A percentile compares a stretch with the other conserved stretches of the same genome.
These are phyloP conservation scores for Termitomyces heimii DNA, from an alignment of 768 basidiomycete genomes.

Conservation along the genomic window DNA sequence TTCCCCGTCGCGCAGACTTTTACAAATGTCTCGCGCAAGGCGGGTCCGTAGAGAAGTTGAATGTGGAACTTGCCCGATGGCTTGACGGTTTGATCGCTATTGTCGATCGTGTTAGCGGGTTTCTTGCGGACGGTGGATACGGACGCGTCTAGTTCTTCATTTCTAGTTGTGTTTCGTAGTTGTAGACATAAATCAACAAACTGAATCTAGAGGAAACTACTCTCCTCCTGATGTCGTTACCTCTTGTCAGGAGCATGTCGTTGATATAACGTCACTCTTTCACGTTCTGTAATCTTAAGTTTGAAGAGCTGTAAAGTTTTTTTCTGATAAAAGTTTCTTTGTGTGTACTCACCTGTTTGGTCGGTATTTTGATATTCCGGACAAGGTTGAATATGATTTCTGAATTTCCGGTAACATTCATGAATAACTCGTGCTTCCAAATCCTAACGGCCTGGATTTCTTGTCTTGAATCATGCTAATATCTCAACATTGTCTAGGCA, in stretches of 20 bases:
- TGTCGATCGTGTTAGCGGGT: slow-evolving; percentile 41
- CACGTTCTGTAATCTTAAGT: background rate
- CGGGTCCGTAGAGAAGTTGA: slow-evolving; percentile 47
- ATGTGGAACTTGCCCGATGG: slow-evolving; percentile 53
- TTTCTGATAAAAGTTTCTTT: background rate
- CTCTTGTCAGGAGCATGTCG: background rate
- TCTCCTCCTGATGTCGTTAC: background rate
- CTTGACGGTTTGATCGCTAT: slow-evolving; percentile 49
- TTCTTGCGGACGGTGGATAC: slow-evolving; percentile 48
- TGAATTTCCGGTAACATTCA: too few species aligned
- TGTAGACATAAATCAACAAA: background rate
- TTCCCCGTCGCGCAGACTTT: slow-evolving; percentile 57
- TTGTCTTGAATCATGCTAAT: too few species aligned
- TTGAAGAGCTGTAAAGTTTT: background rate
- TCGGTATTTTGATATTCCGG: too few species aligned
- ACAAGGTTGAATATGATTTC: too few species aligned
- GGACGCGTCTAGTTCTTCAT: slow-evolving; percentile 36
- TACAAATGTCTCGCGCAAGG: slow-evolving; percentile 58
- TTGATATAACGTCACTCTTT: background rate
- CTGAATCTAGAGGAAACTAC: background rate
- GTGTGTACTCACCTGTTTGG: background rate
- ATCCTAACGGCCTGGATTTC: too few species aligned
- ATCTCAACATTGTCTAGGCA: too few species aligned
- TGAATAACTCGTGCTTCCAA: too few species aligned
- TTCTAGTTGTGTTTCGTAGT: background rate